Base-by-base conservation (phyloP, 108 stramenopile species). In the Stephanodiscus triporus region DNA sequence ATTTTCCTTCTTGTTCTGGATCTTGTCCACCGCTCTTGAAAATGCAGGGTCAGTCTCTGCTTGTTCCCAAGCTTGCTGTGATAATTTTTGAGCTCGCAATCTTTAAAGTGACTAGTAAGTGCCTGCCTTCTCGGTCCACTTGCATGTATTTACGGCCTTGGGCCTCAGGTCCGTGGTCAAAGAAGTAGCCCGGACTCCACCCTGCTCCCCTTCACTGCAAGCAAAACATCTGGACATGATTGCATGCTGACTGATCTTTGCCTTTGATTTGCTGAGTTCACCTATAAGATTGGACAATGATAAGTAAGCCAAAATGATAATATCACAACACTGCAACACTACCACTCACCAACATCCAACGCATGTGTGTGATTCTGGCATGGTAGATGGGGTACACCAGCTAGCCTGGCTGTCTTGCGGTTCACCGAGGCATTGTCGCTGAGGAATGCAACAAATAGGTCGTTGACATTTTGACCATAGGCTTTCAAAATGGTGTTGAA, bases 391-490 rank as follows among this genome's bases (percentile, higher is more conserved):
- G 61, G 61, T 4, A 34, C n/a, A 20, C 19, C 37, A 2, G 34
- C 34, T 17, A 38, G 36, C 32, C 38, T 62, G 19, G 61, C 61
- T 13, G 38, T 36, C 10, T 20, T 30, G 37, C 26, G 61, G 14
- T 62, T 38, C 32, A 62, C 61, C 3, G 29, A 30, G 38, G 61
- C 38, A 62, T 36, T 62, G 37, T 62, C 61, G 2, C 8, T n/a
- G 19, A 34, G 10, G 4, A 62, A 36, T 20, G 36, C 32, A 62
- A 62, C 61, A 10, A 36, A 19, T 19, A 34, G 20, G 4, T 34
- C n/a, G n/a, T n/a, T 37, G 10, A 36, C 10, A 8, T 32, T 20
- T 9, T 62, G 32, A 36, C 17, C 17, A 17, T 37, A 62, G 29
- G 29, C n/a, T 10, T 20, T 16, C 2, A 62, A 36, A 13, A 36